These are phyloP conservation scores for Wickerhamomyces tratensis DNA, from an alignment of 805 yeast genomes.

Conservation along the genomic window DNA sequence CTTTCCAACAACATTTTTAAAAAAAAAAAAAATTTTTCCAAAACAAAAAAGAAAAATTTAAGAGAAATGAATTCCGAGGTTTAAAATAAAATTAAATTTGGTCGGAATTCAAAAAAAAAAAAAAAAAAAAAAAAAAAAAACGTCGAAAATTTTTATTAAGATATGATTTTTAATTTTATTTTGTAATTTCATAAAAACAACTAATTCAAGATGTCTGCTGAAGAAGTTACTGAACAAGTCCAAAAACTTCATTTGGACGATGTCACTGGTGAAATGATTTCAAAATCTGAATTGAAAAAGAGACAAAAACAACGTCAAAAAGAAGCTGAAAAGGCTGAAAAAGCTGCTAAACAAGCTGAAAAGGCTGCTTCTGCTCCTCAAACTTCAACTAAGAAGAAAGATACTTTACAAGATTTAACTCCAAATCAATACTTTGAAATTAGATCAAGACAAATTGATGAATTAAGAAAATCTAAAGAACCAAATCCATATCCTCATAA, in stretches of 20 bases:
- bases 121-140: no score
- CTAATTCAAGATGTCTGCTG: constrained; percentile 10
- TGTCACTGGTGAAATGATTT: constrained; percentile 92
- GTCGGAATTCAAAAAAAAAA: no score
- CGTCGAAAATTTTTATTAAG: no score
- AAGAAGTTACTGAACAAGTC: constrained; percentile 60
- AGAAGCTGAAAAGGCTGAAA: constrained; percentile 87
- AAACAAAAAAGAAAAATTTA: no score
- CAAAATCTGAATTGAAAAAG: constrained; percentile 92
- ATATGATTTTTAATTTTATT: no score
- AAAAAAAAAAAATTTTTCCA: no score
- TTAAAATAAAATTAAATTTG: no score
- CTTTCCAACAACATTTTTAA: no score
- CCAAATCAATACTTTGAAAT: constrained; percentile 94
- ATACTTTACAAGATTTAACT: constrained; percentile 75
- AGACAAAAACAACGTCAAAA: constrained; percentile 83
- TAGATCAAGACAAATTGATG: constrained; percentile 83
- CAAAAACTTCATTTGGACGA: constrained; percentile 81
- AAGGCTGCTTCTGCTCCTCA: constrained; percentile 46
- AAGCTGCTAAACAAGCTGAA: constrained; percentile 53
- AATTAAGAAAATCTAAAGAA: constrained; percentile 53
- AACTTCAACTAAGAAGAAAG: constrained; percentile 46
- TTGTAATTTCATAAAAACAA: no score
- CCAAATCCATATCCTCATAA: constrained; percentile 98
- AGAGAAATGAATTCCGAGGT: no score